A percentile compares a stretch with the other conserved stretches of the same genome.
phyloP scores from a whole-genome alignment of 257 asterid genomes.

The Oldenlandia corymbosa region DNA sequence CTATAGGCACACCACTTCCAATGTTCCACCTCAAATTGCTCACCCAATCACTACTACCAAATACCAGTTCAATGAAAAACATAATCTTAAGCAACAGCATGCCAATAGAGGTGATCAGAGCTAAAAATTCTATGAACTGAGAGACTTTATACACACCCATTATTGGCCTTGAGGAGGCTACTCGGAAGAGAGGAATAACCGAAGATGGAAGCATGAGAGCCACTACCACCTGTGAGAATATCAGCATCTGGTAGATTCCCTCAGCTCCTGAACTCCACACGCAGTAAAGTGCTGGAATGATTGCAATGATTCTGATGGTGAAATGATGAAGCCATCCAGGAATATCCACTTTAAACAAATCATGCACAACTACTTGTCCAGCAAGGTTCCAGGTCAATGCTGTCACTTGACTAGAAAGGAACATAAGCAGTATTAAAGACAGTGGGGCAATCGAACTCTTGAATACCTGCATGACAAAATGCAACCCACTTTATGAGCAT shows the following conservation, averaged over 20 bases:
- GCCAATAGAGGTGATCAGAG: constrained; percentile 55
- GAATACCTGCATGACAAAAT: constrained; percentile 56
- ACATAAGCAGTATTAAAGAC: constrained; percentile 47
- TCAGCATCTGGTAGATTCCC: constrained; percentile 76
- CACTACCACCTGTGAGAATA: constrained; percentile 72
- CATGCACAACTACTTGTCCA: constrained; percentile 50
- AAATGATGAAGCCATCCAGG: constrained; percentile 95
- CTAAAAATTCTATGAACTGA: constrained; percentile 50
- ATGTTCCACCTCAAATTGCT: constrained; percentile 67
- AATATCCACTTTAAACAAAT: constrained; percentile 63
- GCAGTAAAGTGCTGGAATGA: constrained; percentile 79
- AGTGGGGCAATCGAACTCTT: constrained; percentile 61
- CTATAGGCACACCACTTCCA: constrained; percentile 51
- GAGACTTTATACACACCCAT: constrained; percentile 72
- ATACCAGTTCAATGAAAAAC: constrained; percentile 74
- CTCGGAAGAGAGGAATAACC: constrained; percentile 75
- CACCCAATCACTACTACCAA: constrained; percentile 93
- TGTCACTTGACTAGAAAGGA: constrained; percentile 68
- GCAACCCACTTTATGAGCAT: constrained; percentile 13
- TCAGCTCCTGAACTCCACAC: constrained; percentile 86
- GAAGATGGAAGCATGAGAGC: constrained; percentile 94
- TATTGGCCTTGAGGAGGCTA: constrained; percentile 74
- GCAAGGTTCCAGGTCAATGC: constrained; percentile 76
- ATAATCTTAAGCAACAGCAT: constrained; percentile 64
- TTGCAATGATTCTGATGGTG: constrained; percentile 71